Evolutionary conservation across 2,329 filamentous ascomycete species (phyloP), one percentile per base, ranked within the genome.

Genomic region (Neurospora crassa): DNA sequence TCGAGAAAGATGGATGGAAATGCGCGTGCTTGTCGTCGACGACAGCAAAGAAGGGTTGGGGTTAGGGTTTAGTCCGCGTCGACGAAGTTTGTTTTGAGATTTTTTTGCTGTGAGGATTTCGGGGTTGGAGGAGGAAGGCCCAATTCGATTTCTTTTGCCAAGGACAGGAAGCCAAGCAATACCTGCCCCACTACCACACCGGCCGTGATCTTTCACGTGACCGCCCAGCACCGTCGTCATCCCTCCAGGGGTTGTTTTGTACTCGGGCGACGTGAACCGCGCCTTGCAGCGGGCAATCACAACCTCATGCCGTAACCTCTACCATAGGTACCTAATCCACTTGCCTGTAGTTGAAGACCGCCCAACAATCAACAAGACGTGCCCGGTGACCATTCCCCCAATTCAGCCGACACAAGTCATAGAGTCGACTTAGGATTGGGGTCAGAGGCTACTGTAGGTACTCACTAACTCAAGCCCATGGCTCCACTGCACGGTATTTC

Each of bases 41-140:
- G 29, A 37, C 24, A 37, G 37, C 41, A 59, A 68, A 68, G 71
- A 76, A 77, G 76, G 76, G 76, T 77, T 77, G 69, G 76, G 76
- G 76, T 77, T 77, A 76, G 74, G 75, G 74, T 77, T 75, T 63
- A 43, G 24, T 45, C 40, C 68, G 40, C 40, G 67, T 37, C 29
- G 53, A 34, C 29, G 53, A 63, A 63, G 53, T 63, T 63, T 37
- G 53, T 63, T 63, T 63, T n/a, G 16, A 63, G 53, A 63, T 63
- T 63, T 63, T 63, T 37, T 63, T 37, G 53, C 8, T 37, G 47
- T 16, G 29, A 63, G 14, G 16, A 63, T 63, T 63, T 63, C 53
- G 53, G 53, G 53, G 53, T 63, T 63, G 53, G 24, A 34, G 53
- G 53, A 63, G 53, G 53, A 29, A 63, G 53, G 29, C 53, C 45